Base-by-base conservation (phyloP, 2,329 filamentous ascomycete species). In the Didymosphaeria variabile region DNA sequence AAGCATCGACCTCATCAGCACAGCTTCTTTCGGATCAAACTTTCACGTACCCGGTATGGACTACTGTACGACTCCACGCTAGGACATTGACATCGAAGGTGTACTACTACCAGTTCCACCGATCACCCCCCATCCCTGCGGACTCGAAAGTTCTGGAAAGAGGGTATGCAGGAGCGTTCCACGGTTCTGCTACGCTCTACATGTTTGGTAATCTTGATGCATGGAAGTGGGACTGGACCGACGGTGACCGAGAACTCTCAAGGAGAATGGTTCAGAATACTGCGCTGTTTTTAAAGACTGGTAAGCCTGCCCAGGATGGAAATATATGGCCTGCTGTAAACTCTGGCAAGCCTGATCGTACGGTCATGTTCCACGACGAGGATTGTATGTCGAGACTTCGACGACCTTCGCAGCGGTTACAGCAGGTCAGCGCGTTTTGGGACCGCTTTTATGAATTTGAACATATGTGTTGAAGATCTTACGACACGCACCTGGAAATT, bases 1-100 rank as follows among this genome's bases (percentile, higher is more conserved):
- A 49, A n/a, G 46, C 46, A 31, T 49, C 13, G 46, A 49, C 23
- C 2, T 49, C 46, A 8, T 49, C 46, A n/a, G 46, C 46, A 26
- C 46, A 49, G 26, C 46, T 49, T n/a, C 46, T 49, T n/a, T 21
- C 46, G 10, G 46, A 49, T 31, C 26, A 49, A 49, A 49, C 46
- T 4, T 49, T 49, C n/a, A 49, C 46, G 13, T 49, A 49, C 17
- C 26, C 46, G 15, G 46, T 49, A 12, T 49, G 46, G 46, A 49
- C 46, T 15, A 17, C 46, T 31, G 46, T 23, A 5, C 46, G 46
- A 49, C 46, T 49, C 7, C 46, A 49, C 29, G 46, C 46, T n/a
- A 49, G 26, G 13, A 49, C 23, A 12, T 23, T 49, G 26, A 49
- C 4, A 15, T 49, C 46, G 7, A 21, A 21, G 15, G 46, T 13